Conservation (phyloP, 192 early-diverging fungal genomes). For the Coemansia pectinata region DNA sequence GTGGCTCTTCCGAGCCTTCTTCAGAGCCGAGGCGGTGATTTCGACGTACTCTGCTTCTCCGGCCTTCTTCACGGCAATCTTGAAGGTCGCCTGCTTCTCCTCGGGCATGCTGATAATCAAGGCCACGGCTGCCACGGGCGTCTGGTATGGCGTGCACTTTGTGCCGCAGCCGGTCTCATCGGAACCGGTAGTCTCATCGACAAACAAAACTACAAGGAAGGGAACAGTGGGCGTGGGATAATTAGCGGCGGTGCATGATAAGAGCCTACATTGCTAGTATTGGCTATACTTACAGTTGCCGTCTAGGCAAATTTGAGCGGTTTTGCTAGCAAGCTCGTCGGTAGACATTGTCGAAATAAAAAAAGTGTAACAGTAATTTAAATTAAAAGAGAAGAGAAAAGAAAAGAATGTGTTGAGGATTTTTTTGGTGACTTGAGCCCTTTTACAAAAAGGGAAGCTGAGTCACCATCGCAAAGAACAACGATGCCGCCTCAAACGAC, state of each 20-base stretch:
- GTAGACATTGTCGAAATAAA: slow-evolving; percentile 25
- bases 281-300: slow-evolving; percentile 28
- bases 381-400: not conserved
- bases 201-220: slow-evolving; percentile 42
- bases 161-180: slow-evolving; percentile 81
- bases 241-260: not conserved
- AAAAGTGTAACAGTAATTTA: not conserved
- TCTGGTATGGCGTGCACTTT: slow-evolving; percentile 74
- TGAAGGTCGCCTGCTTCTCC: slow-evolving; percentile 47
- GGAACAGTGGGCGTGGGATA: not conserved
- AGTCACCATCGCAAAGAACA: not conserved
- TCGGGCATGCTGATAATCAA: slow-evolving; percentile 49
- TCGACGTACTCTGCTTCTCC: slow-evolving; percentile 70
- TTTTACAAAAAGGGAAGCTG: not conserved
- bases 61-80: slow-evolving; percentile 72
- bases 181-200: slow-evolving; percentile 82
- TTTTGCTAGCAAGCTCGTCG: slow-evolving; percentile 25
- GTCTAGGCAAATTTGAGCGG: slow-evolving; percentile 29
- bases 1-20: slow-evolving; percentile 84
- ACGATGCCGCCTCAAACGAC: not conserved
- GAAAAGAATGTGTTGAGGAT: not conserved
- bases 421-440: not conserved
- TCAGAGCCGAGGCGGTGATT: slow-evolving; percentile 85
- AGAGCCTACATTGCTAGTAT: not conserved
- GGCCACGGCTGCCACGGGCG: slow-evolving; percentile 71